phyloP scores from a whole-genome alignment of 208 protist species.

The Crithidia acanthocephali region DNA sequence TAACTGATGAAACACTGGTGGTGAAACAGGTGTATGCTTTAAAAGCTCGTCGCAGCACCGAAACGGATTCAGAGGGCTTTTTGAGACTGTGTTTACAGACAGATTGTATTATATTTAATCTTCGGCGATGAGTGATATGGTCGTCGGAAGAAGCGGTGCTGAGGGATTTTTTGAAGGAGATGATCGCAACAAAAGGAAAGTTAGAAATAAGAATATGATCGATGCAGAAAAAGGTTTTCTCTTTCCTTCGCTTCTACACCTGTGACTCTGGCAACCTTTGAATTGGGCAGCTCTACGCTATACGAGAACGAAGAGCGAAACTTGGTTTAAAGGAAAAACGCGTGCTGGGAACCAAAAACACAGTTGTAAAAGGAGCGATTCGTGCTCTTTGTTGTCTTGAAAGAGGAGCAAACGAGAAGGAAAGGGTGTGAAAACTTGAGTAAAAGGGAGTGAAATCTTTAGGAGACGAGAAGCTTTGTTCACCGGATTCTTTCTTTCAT shows the following conservation, averaged over 20 bases:
- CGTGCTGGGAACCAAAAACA: neutral
- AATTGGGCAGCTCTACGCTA: neutral
- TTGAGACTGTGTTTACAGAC: neutral
- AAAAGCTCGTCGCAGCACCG: slow-evolving; percentile 8
- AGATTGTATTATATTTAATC: neutral
- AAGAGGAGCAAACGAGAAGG: neutral
- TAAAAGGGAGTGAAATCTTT: slow-evolving; percentile 3
- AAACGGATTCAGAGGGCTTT: neutral
- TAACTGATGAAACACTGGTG: slow-evolving; percentile 6
- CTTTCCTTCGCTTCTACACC: slow-evolving; percentile 9
- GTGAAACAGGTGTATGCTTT: neutral
- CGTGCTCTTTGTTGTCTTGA: neutral
- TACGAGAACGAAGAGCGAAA: neutral
- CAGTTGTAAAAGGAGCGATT: neutral
- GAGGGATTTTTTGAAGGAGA: neutral
- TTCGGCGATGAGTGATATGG: neutral
- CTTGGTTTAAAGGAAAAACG: neutral
- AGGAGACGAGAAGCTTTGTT: slow-evolving; percentile 8
- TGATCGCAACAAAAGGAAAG: neutral
- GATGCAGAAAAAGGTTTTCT: neutral
- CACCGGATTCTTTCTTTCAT: neutral
- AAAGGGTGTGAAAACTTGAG: neutral
- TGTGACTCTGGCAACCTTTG: too few relatives aligned
- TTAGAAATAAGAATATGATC: neutral
- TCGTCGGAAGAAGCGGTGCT: neutral